A percentile compares a stretch with the other conserved stretches of the same genome.
phyloP scores from a whole-genome alignment of 106 monocot species.

The Triglochin maritima region DNA sequence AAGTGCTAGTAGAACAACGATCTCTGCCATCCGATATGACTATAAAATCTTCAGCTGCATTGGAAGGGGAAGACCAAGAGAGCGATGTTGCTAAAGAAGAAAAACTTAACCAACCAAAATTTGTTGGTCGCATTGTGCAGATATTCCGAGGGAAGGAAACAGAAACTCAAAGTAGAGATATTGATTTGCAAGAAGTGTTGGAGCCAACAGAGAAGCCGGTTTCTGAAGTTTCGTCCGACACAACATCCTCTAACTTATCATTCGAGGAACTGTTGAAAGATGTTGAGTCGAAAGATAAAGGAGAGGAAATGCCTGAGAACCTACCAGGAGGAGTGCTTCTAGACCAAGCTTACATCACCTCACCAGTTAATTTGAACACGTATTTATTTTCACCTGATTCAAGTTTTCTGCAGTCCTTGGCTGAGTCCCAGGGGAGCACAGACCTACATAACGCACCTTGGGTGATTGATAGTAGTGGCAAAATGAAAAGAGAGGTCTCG shows the following conservation, averaged over 20 bases:
- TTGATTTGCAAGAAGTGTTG: conserved; percentile 3
- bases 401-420: conserved; percentile 32
- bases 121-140: conserved; percentile 31
- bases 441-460: conserved; percentile 38
- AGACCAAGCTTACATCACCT: conserved; percentile 50
- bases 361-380: conserved; percentile 44
- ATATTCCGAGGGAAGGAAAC: conserved; percentile 27
- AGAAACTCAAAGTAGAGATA: conserved; percentile 12
- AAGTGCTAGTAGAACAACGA: conserved; percentile 11
- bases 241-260: conserved; percentile 16
- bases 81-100: conserved; percentile 22
- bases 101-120: conserved; percentile 22
- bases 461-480: conserved; percentile 30
- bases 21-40: conserved; percentile 20
- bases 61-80: conserved; percentile 16
- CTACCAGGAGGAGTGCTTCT: conserved; percentile 67
- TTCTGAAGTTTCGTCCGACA: conserved; percentile 10
- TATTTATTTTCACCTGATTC: conserved; percentile 64
- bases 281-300: conserved; percentile 52
- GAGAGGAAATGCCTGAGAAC: conserved; percentile 48
- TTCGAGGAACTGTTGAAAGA: conserved; percentile 50
- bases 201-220: conserved; percentile 13
- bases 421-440: conserved; percentile 57
- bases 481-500: conserved; percentile 47
- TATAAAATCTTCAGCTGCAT: conserved; percentile 11